Base-by-base conservation (phyloP, 2,329 filamentous ascomycete genomes). In the Zymoseptoria pseudotritici region DNA sequence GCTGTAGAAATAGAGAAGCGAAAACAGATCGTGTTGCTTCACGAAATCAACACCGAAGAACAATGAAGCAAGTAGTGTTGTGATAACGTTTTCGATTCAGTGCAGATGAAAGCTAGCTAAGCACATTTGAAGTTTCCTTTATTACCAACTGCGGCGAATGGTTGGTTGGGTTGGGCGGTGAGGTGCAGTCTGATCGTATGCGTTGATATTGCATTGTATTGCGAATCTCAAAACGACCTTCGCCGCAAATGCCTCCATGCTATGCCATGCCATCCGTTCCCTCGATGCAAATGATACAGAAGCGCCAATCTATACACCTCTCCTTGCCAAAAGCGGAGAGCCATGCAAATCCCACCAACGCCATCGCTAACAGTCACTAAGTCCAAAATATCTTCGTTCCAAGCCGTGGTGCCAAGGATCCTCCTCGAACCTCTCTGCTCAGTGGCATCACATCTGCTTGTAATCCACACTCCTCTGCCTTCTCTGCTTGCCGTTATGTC, bases 401-500 rank as follows among this genome's bases (percentile, higher is more conserved):
- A 53, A 54, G 56, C 17, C 36, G 4, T 8, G 10, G 17, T 42
- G 36, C 36, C 9, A 13, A 13, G 17, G 11, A 42, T 42, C 10
- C 36, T 42, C 53, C 50, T 36, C 42, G 20, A 26, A 46, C 31
- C 26, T 50, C 29, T 7, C 59, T 52, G 21, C 46, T 29, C 36
- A 7, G 13, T 57, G 19, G 54, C 46, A 21, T 70, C 66, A 92
- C 54, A 96, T 80, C 78, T 96, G 90, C 65, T 90, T 84, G 74
- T 94, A 97, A 76, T 99, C 94, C 72, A 90, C 94, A 10, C 92
- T 92, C 58, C 94, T 83, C 58, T 90, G 85, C 68, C 90, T 82
- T 65, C 88, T 85, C 69, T 91, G 87, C 69, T 89, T 84, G 70
- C 91, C 90, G 74, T 92, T 88, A 72, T 94, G 90, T 55, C 94